Conservation (phyloP, 2,329 filamentous ascomycete genomes). For the Dendrostoma leiphaemia region DNA sequence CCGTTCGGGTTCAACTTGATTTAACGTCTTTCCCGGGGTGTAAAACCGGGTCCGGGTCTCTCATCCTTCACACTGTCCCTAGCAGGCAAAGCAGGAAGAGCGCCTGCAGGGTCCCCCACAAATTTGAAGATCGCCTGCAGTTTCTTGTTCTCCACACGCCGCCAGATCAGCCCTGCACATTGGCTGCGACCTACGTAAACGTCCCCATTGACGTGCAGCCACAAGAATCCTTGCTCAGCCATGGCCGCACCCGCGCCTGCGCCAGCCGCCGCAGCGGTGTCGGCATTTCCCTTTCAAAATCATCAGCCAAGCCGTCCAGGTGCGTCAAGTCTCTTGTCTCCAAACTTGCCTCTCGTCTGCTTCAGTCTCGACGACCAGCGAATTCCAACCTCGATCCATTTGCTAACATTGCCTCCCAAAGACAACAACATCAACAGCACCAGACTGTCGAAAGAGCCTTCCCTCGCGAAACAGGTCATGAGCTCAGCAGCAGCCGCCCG, state of each 20-base stretch:
- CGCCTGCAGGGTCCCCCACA: constrained; percentile 7
- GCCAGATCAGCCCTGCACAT: neutral
- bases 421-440: neutral
- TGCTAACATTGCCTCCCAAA: constrained; percentile 7
- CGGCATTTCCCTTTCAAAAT: constrained; percentile 12
- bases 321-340: constrained; percentile 3
- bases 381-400: neutral
- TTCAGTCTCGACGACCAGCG: neutral
- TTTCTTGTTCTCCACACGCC: neutral
- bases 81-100: too few species aligned
- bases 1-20: too few species aligned
- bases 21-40: too few species aligned
- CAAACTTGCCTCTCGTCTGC: neutral
- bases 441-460: constrained; percentile 25
- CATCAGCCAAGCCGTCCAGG: constrained; percentile 14
- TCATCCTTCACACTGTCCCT: too few species aligned
- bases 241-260: constrained; percentile 10
- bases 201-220: constrained; percentile 2
- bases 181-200: constrained; percentile 11
- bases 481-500: constrained; percentile 33
- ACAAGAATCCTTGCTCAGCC: neutral
- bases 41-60: too few species aligned
- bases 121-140: constrained; percentile 1
- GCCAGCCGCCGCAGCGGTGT: constrained; percentile 9
- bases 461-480: constrained; percentile 30